Evolutionary conservation across 1,139 yeast genomes (phyloP).

Genomic region (Pichia norvegensis): DNA sequence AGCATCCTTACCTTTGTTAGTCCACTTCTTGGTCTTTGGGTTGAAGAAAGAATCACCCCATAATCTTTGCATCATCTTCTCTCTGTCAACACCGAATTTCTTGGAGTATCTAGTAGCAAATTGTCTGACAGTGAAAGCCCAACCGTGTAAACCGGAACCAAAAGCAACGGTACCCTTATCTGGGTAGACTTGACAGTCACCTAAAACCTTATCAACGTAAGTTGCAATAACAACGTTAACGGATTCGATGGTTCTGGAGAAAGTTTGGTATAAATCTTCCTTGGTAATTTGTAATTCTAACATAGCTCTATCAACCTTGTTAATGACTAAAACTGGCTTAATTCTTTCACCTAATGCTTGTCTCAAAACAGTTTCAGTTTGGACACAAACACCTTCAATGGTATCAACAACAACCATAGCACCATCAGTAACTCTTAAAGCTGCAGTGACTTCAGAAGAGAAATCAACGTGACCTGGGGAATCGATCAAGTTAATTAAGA

Average conservation of each 20-base stretch:
- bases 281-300: conserved; percentile 97
- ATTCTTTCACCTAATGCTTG: conserved; percentile 99
- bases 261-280: conserved; percentile 98
- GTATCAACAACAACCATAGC: conserved; percentile 99
- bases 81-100: conserved; percentile 98
- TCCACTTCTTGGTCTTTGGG: conserved; percentile 99
- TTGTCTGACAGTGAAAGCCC: conserved; percentile 99
- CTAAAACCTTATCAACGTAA: conserved; percentile 81
- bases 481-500: conserved; percentile 96
- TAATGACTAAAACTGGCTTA: conserved; percentile 96
- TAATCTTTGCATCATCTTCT: conserved; percentile 97
- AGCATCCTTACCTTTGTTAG: conserved; percentile 93
- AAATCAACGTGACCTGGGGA: conserved; percentile 99
- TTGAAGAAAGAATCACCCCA: conserved; percentile 99
- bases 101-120: conserved; percentile 96
- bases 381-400: conserved; percentile 99
- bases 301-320: conserved; percentile 99
- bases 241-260: conserved; percentile 98
- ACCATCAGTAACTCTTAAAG: conserved; percentile 99
- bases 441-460: conserved; percentile 99
- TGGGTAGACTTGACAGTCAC: conserved; percentile 99
- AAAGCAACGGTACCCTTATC: conserved; percentile 98
- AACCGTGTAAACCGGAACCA: conserved; percentile 99
- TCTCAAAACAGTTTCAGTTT: conserved; percentile 99
- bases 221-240: conserved; percentile 97